Base-by-base conservation (phyloP, 352 stramenopile genomes). In the Salisapilia sapeloensis region DNA sequence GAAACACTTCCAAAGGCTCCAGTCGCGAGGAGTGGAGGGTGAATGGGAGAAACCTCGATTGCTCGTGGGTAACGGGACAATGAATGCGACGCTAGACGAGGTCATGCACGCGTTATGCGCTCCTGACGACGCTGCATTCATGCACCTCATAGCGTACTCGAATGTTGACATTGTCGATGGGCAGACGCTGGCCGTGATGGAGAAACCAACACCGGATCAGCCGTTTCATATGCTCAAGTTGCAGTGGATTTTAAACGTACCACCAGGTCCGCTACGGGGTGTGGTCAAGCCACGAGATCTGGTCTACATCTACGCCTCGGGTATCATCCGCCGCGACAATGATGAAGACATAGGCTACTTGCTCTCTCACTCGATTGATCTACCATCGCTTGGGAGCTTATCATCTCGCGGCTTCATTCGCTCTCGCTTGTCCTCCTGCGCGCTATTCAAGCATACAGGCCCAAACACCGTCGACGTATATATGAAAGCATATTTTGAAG, bases 361-460 rank as follows among this genome's bases (percentile, higher is more conserved):
- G 4, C 34, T 69, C 23, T 45, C 64, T 6, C 56, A 69, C 16
- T 64, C 56, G 6, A 50, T 69, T 11, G 45, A 71, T 28, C 29
- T 66, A 11, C 48, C 57, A 0, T 41, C 33, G 0, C 57, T 50
- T 23, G 47, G 53, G 0, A 14, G 40, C 4, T 17, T 66, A 11
- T 18, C 38, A 1, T 35, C 38, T 19, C 38, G 52, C 13, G 52
- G 42, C 7, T 15, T 64, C 14, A 52, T 50, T 17, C 57, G 54
- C 13, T 53, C 44, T 7, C 38, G 48, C n/a, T 57, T 66, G 17
- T 65, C 54, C 2, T 62, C 35, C 28, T 67, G 54, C 26, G 50
- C 42, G n/a, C 48, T 64, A 19, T 60, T 60, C 30, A 39, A 38
- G n/a, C 42, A 60, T 29, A 39, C 34, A 2, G 41, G 25, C n/a